Evolutionary conservation across 768 basidiomycete species (phyloP), one percentile per base, ranked within the genome.

Genomic region (Coprinopsis sp.): DNA sequence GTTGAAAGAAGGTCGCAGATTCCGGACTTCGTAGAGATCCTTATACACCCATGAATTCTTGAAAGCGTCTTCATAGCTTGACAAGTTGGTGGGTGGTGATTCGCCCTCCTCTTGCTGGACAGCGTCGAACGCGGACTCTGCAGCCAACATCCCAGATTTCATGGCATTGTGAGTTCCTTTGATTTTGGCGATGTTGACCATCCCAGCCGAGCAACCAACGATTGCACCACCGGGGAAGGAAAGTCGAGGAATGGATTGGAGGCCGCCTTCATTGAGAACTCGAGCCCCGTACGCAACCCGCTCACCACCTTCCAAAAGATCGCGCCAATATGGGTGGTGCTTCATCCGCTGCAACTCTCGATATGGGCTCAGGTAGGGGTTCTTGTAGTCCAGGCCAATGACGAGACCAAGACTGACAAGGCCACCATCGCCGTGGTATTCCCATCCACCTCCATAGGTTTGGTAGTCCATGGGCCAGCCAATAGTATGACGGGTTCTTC

Each of bases 111-210:
- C 50, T 3, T 57, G 27, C 33, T 69, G 64, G 40, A 95, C 66
- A 3, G 77, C 77, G 4, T 81, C 74, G 54, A 74, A 92, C 0
- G 90, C 90, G 0, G 88, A 76, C 62, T 99, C 94, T 1, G 91
- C 95, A 23, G 93, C 95, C 16, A 98, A 73, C 87, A 97, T 97
- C 23, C 96, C 96, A 29, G 87, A 91, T 75, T 98, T 94, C 96
- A 99, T 98, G 2, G 95, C 93, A 50, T 94, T 98, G 62, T 98
- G 96, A 0, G 94, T 95, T 12, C 95, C 95, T 62, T 98, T 98
- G 67, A 99, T 98, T 68, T 96, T 98, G 12, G 94, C 87, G 10
- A 96, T 78, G 67, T 98, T 98, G 50, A 99, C 78, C 63, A 98
- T 93, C 11, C 95, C 95, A 1, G 94, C 96, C 0, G 91, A 86